Evolutionary conservation across 2,329 filamentous ascomycete genomes (phyloP).

Genomic region (Alternaria longipes): DNA sequence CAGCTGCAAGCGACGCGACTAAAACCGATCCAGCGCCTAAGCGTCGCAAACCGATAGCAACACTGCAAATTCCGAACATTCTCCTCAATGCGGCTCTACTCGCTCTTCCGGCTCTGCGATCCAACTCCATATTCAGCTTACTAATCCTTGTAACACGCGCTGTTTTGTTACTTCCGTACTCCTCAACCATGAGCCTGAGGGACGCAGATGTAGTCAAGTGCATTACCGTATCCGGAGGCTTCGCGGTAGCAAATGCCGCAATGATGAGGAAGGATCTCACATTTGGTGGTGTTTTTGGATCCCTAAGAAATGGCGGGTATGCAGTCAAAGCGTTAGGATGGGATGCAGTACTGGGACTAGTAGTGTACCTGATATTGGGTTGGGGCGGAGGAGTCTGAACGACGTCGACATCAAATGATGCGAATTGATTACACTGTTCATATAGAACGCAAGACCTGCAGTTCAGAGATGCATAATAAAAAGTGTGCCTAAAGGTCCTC

Average conservation of each 20-base stretch:
- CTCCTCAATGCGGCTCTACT: conserved; percentile 38
- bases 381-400: conserved; percentile 40
- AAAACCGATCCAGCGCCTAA: neutral
- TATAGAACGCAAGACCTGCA: neutral
- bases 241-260: conserved; percentile 33
- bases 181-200: conserved; percentile 23
- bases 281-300: conserved; percentile 13
- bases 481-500: neutral
- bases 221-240: conserved; percentile 36
- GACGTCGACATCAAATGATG: neutral
- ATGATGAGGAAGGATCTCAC: conserved; percentile 29
- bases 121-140: conserved; percentile 28
- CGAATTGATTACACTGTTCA: neutral
- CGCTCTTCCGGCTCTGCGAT: conserved; percentile 27
- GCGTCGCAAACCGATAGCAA: conserved; percentile 24
- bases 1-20: neutral
- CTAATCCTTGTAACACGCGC: conserved; percentile 32
- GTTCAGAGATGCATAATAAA: neutral
- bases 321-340: conserved; percentile 39
- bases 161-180: conserved; percentile 36
- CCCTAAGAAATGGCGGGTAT: conserved; percentile 21
- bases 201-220: conserved; percentile 31
- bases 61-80: conserved; percentile 36
- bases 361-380: conserved; percentile 28
- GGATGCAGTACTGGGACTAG: conserved; percentile 34